Conservation (phyloP, 441 rosid species). For the Adansonia rubrostipa region DNA sequence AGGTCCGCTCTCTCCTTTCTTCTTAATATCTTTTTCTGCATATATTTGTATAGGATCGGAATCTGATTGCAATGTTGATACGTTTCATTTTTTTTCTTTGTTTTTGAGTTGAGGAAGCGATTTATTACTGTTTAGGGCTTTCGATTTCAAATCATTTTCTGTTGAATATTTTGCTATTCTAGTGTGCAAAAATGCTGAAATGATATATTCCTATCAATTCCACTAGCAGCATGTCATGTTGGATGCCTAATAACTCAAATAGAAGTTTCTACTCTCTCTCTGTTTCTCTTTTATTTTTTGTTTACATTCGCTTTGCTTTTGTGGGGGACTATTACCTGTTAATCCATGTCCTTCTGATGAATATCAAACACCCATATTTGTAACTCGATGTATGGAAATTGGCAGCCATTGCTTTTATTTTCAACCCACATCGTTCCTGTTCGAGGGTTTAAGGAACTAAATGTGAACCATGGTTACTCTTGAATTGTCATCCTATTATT, state of each 20-base stretch:
- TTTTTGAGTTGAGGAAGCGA: not conserved
- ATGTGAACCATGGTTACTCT: not conserved
- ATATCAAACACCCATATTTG: too few relatives aligned
- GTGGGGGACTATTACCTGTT: too few relatives aligned
- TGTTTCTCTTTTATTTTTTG: too few relatives aligned
- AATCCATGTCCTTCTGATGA: too few relatives aligned
- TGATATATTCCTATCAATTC: not conserved
- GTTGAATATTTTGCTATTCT: not conserved
- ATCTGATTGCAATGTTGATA: not conserved
- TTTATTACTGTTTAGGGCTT: not conserved
- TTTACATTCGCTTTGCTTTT: too few relatives aligned
- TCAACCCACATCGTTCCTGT: not conserved
- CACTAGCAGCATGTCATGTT: not conserved
- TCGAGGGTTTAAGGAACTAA: not conserved
- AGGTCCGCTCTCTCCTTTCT: slow-evolving; percentile 25
- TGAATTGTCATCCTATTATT: not conserved
- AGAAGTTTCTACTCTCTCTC: not conserved
- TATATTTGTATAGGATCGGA: not conserved
- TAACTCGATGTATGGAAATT: not conserved
- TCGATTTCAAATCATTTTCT: not conserved
- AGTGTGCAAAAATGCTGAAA: not conserved
- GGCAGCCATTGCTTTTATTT: not conserved
- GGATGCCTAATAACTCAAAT: not conserved
- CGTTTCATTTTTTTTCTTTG: not conserved
- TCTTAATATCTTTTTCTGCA: not conserved